Conservation (phyloP, 2,329 filamentous ascomycete species). For the Ophiostoma australiae region DNA sequence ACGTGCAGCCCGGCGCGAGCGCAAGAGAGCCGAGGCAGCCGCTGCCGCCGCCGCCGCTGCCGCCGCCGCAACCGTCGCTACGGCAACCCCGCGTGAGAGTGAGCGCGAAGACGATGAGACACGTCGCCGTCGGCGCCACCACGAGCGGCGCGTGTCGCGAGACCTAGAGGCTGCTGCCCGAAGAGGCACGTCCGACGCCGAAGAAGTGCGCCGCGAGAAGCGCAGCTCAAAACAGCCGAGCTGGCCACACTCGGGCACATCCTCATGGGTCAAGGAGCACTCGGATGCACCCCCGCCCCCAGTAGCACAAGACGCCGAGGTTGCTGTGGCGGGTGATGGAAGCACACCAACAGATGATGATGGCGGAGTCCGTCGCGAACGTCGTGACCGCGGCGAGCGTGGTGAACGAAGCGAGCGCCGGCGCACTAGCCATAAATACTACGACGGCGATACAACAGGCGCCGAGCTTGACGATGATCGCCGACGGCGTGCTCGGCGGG, state of each 20-base stretch:
- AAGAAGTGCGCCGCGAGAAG: constrained; percentile 36
- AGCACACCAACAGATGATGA: constrained; percentile 41
- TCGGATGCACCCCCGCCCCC: constrained; percentile 58
- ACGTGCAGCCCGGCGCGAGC: constrained; percentile 44
- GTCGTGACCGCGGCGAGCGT: constrained; percentile 47
- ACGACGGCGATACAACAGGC: constrained; percentile 37
- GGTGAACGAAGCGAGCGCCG: constrained; percentile 48
- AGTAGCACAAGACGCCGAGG: constrained; percentile 33
- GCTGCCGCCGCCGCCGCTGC: constrained; percentile 29
- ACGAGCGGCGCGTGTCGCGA: constrained; percentile 43
- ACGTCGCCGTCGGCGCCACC: constrained; percentile 49
- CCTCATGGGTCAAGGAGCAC: constrained; percentile 62
- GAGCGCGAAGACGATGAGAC: constrained; percentile 49
- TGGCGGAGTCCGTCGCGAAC: constrained; percentile 46
- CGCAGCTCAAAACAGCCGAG: constrained; percentile 32
- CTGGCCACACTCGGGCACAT: constrained; percentile 61
- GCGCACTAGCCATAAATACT: constrained; percentile 40
- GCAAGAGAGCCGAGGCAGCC: constrained; percentile 44
- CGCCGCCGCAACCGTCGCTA: constrained; percentile 29
- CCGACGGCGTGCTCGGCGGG: constrained; percentile 30
- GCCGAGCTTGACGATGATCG: constrained; percentile 34
- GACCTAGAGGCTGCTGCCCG: constrained; percentile 40
- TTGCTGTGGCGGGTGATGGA: constrained; percentile 29
- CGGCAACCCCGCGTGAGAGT: constrained; percentile 25
- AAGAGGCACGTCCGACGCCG: constrained; percentile 39